Evolutionary conservation across 805 yeast genomes (phyloP), one percentile per base, ranked within the genome.

Genomic region (Sungouiozyma intestinalis): DNA sequence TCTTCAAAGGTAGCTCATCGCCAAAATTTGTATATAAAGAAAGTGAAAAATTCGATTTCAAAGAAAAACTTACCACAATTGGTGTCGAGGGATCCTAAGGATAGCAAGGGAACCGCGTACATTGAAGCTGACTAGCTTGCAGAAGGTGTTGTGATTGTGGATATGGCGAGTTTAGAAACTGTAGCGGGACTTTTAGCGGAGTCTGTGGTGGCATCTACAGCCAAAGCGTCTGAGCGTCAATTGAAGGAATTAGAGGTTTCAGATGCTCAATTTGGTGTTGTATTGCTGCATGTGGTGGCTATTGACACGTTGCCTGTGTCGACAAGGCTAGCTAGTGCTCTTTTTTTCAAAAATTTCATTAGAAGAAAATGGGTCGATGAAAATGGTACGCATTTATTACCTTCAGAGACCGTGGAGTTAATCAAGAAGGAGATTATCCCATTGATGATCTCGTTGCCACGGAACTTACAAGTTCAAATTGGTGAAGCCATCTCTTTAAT

Each of bases 401-500:
- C 79, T 1, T 45, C 55, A 0, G 63, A 65, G 4, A 95, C 88
- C 55, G 83, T 83, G 1, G 68, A 62, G 4, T 65, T 79, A 36
- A 74, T 92, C 49, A 88, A 88, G 58, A 43, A 63, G 8, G 92
- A 86, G 56, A 84, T 92, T 48, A 73, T 92, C 40, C 77, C 79
- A n/a, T 67, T 88, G 46, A 87, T 92, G 97, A 80, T 88, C 47
- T 62, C 75, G 32, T 67, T 87, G 40, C 95, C 96, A 4, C 74
- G 74, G 39, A 74, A 79, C 50, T 67, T 92, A 43, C 96, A 90
- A 57, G 70, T 79, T n/a, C 99, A 94, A 66, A 75, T 92, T 40
- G 97, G 97, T 41, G 99, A 94, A 63, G 80, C 95, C 1, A 79
- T 94, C 43, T 79, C 95, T 14, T 69, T 85, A 41, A 90, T 92